Base-by-base conservation (phyloP, 805 yeast genomes). In the Metschnikowia similis region DNA sequence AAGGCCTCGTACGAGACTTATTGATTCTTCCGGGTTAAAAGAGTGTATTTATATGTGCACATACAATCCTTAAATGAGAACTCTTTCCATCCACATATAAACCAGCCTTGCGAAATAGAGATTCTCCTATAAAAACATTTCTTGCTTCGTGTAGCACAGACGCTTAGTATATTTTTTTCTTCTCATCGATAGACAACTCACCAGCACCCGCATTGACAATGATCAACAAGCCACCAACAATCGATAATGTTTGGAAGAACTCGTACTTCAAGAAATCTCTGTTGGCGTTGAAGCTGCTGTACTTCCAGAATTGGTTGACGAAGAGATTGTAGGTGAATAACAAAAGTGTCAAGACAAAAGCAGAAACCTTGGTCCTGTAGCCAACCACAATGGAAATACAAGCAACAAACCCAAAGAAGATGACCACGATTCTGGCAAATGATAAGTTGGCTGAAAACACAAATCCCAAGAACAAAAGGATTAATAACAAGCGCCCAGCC, bases 191-290 rank as follows among this genome's bases (percentile, higher is more conserved):
- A 28, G 96, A 87, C 56, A 92, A 77, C 60, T 87, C 91, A 45
- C 99, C 99, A 30, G 98, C 98, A 54, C 99, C 99, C 3, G 96
- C 89, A 71, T 87, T 89, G 52, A 89, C 96, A 53, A 94, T 88
- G 57, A 94, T 74, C 54, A 92, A 72, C 55, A 92, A 80, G 1
- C 98, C 99, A 50, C 99, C 99, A 45, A 92, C 91, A 65, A 92
- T 92, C 50, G 96, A 86, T 65, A 92, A 76, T 36, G 96, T 89
- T 74, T 94, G 99, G 79, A 87, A 92, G 68, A 87, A 88, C 70
- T 91, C 98, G 68, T 91, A 94, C 69, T 87, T 87, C 66, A 89
- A 72, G 69, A 83, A 87, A 70, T 92, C 99, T 63, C 97, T 83
- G 69, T 84, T 81, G 32, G 92, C 82, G 60, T 86, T 89, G 54